Conservation (phyloP, 2,329 filamentous ascomycete species). For the Mycocentrospora acerina region DNA sequence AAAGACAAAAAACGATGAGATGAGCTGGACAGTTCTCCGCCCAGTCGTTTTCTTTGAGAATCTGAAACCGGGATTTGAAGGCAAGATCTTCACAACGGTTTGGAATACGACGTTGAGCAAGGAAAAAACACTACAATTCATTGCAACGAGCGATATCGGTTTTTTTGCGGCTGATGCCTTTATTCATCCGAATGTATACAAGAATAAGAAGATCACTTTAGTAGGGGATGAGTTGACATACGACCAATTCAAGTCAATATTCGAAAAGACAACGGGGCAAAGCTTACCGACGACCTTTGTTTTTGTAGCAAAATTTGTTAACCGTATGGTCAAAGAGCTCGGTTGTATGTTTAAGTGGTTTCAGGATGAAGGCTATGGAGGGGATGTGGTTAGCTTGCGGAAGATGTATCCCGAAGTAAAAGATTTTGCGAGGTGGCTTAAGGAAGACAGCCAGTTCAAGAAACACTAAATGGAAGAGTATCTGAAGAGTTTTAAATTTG, state of each 20-base stretch:
- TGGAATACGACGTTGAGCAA: slow-evolving; percentile 36
- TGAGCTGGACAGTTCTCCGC: slow-evolving; percentile 61
- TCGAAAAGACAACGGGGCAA: slow-evolving; percentile 47
- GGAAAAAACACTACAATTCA: slow-evolving; percentile 35
- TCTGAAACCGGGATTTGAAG: slow-evolving; percentile 46
- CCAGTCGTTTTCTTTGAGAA: slow-evolving; percentile 65
- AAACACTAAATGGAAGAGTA: no score
- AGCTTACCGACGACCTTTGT: slow-evolving; percentile 45
- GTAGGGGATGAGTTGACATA: slow-evolving; percentile 54
- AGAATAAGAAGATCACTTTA: slow-evolving; percentile 45
- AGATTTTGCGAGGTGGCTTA: slow-evolving; percentile 49
- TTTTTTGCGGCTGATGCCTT: slow-evolving; percentile 51
- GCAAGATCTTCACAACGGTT: slow-evolving; percentile 48
- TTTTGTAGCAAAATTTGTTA: slow-evolving; percentile 30
- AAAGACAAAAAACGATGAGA: slow-evolving; percentile 38
- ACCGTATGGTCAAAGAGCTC: slow-evolving; percentile 41
- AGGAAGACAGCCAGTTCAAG: slow-evolving; percentile 51
- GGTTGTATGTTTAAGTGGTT: slow-evolving; percentile 53
- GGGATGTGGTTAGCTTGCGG: slow-evolving; percentile 44
- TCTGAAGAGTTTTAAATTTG: no score
- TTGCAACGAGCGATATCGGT: slow-evolving; percentile 50
- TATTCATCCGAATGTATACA: slow-evolving; percentile 41
- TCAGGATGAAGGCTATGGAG: slow-evolving; percentile 44
- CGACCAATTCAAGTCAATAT: slow-evolving; percentile 42
- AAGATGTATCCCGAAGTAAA: slow-evolving; percentile 47